phyloP scores from a whole-genome alignment of 495 filamentous ascomycete species.

The Parmelia sp. region DNA sequence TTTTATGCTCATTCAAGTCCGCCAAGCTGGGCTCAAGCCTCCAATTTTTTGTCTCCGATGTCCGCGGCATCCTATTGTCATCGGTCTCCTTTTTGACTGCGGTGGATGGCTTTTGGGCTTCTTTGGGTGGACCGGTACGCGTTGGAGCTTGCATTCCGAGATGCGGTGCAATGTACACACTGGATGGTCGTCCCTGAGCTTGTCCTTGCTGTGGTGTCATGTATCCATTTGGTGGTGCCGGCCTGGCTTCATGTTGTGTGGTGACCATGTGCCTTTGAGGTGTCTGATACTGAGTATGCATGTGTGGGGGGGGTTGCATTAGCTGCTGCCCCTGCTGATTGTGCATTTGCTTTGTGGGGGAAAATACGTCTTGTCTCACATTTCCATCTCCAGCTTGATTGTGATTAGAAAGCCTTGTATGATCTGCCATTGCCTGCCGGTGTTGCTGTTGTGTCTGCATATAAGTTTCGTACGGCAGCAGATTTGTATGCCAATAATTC shows the following conservation, averaged over 20 bases:
- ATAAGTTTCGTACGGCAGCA: slow-evolving; percentile 68
- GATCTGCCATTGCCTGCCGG: slow-evolving; percentile 29
- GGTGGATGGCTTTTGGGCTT: slow-evolving; percentile 9
- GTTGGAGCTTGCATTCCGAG: slow-evolving; percentile 13
- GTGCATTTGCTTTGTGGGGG: slow-evolving; percentile 41
- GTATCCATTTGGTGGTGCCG: slow-evolving; percentile 23
- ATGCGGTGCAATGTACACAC: slow-evolving; percentile 10
- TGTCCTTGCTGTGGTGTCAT: slow-evolving; percentile 9
- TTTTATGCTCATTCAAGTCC: not conserved
- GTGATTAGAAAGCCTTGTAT: slow-evolving; percentile 14
- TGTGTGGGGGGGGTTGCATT: slow-evolving; percentile 35
- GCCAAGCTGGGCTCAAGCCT: not conserved
- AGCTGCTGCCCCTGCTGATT: slow-evolving; percentile 45
- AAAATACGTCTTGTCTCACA: slow-evolving; percentile 25
- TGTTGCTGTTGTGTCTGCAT: slow-evolving; percentile 56
- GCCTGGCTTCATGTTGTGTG: slow-evolving; percentile 18
- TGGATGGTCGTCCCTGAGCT: slow-evolving; percentile 15
- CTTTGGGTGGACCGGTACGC: slow-evolving; percentile 6
- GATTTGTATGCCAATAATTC: slow-evolving; percentile 64
- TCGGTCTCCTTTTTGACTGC: slow-evolving; percentile 3
- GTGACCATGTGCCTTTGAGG: slow-evolving; percentile 17
- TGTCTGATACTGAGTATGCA: slow-evolving; percentile 24
- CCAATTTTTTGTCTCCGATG: not conserved
- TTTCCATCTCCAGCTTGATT: slow-evolving; percentile 25
- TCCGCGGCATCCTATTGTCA: not conserved